Evolutionary conservation across 2,329 filamentous ascomycete genomes (phyloP).

Genomic region (Aspergillus novofumigatus): DNA sequence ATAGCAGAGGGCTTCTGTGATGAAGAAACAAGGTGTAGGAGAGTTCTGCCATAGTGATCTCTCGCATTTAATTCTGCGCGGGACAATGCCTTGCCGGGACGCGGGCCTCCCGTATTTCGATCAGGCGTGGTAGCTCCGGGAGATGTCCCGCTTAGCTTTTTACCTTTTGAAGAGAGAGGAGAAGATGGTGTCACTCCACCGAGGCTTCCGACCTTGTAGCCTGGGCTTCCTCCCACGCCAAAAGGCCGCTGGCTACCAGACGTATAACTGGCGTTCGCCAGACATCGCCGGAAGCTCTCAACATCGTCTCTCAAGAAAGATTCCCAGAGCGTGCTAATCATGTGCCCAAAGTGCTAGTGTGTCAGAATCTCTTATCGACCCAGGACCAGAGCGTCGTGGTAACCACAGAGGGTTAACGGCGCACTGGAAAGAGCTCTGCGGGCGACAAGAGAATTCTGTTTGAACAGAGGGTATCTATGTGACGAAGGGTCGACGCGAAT

Average conservation of each 20-base stretch:
- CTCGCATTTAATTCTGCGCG: slow-evolving; percentile 76
- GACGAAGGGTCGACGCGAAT: slow-evolving; percentile 16
- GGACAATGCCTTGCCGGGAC: slow-evolving; percentile 39
- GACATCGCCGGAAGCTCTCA: slow-evolving; percentile 84
- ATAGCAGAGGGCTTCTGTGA: slow-evolving; percentile 66
- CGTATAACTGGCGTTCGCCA: slow-evolving; percentile 65
- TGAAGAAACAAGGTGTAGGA: slow-evolving; percentile 79
- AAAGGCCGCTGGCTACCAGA: slow-evolving; percentile 28
- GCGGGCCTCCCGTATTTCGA: slow-evolving; percentile 15
- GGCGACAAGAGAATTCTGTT: slow-evolving; percentile 30
- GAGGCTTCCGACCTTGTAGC: slow-evolving; percentile 28
- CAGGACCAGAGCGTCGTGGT: slow-evolving; percentile 78
- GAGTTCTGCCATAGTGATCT: slow-evolving; percentile 74
- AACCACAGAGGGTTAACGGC: slow-evolving; percentile 79
- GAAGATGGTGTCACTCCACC: slow-evolving; percentile 28
- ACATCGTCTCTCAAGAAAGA: slow-evolving; percentile 97
- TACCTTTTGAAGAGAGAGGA: slow-evolving; percentile 44
- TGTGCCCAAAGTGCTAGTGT: slow-evolving; percentile 51
- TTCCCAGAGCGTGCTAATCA: slow-evolving; percentile 98
- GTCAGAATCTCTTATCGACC: slow-evolving; percentile 47
- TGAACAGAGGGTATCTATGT: slow-evolving; percentile 5
- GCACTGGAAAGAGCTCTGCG: slow-evolving; percentile 60
- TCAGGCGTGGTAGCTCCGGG: slow-evolving; percentile 48
- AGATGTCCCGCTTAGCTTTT: slow-evolving; percentile 40
- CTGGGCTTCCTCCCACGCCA: slow-evolving; percentile 21